Evolutionary conservation across 2,329 filamentous ascomycete genomes (phyloP).

Genomic region (Colletotrichum tanaceti): DNA sequence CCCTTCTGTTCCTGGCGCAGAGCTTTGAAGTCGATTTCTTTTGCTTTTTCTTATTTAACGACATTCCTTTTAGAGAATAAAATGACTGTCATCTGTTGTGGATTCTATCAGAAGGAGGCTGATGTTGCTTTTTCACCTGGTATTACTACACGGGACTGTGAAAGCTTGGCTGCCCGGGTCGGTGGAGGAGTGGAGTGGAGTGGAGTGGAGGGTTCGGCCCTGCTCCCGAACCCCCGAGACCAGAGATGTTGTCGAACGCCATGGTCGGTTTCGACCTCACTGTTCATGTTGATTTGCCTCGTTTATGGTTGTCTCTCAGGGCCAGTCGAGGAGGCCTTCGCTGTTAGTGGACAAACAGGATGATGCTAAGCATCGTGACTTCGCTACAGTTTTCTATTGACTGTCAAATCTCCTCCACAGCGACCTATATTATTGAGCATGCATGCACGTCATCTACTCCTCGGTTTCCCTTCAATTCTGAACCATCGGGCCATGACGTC

Average conservation of each 20-base stretch:
- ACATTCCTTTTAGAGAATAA: no score
- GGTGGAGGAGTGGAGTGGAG: background rate
- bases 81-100: no score
- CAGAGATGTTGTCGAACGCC: no score
- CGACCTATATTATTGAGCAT: no score
- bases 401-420: no score
- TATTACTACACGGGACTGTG: background rate
- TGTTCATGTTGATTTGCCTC: background rate
- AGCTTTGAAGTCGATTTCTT: background rate
- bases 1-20: background rate
- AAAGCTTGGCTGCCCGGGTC: slow-evolving; percentile 14
- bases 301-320: background rate
- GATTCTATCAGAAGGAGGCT: background rate
- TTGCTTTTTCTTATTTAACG: no score
- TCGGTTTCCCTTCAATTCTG: no score
- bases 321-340: background rate
- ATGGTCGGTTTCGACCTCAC: background rate
- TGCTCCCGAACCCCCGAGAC: background rate
- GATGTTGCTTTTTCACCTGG: background rate
- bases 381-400: no score
- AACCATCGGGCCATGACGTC: no score
- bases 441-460: no score
- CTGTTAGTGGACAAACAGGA: no score
- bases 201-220: background rate
- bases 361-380: no score